A percentile compares a stretch with the other conserved stretches of the same genome.
These are phyloP conservation scores for Cadophora luteo-olivacea DNA, from an alignment of 2,329 filamentous ascomycete genomes.

Conservation along the genomic window DNA sequence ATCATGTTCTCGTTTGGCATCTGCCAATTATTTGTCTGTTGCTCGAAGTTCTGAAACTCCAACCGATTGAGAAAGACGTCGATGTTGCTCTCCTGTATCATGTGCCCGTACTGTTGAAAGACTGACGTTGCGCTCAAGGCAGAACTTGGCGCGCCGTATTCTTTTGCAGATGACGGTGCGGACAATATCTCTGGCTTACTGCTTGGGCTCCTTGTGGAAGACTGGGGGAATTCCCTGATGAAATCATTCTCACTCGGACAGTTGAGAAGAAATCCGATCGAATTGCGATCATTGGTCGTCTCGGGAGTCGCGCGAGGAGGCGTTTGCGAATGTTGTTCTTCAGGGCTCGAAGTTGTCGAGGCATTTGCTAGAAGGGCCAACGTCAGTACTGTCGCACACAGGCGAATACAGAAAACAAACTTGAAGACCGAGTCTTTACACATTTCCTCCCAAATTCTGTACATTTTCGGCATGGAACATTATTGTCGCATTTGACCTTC, in stretches of 20 bases:
- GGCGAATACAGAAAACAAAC: conserved; percentile 27
- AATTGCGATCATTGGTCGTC: conserved; percentile 41
- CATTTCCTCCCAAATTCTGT: conserved; percentile 43
- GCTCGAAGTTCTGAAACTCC: conserved; percentile 41
- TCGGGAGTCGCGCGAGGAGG: conserved; percentile 35
- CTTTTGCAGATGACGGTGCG: conserved; percentile 16
- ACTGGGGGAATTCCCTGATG: conserved; percentile 41
- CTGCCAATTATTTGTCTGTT: conserved; percentile 38
- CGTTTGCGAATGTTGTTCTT: conserved; percentile 31
- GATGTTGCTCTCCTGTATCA: conserved; percentile 33
- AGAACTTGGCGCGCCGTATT: conserved; percentile 22
- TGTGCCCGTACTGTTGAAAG: conserved; percentile 30
- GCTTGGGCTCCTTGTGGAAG: conserved; percentile 35
- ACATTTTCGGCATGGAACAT: conserved; percentile 44
- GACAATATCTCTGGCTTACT: conserved; percentile 27
- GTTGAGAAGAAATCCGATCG: conserved; percentile 45
- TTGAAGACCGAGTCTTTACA: conserved; percentile 38
- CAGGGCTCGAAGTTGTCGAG: conserved; percentile 37
- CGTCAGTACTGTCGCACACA: conserved; percentile 18
- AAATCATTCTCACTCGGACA: conserved; percentile 41
- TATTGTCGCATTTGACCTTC: conserved; percentile 46
- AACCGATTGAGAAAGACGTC: conserved; percentile 38
- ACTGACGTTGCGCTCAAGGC: conserved; percentile 11
- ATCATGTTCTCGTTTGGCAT: conserved; percentile 36
- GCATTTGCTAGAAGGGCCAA: not conserved